Percentiles rank a stretch among this genome's conserved stretches.
Conservation (phyloP, 305 asterid species). For the Fraxinus nigra region DNA sequence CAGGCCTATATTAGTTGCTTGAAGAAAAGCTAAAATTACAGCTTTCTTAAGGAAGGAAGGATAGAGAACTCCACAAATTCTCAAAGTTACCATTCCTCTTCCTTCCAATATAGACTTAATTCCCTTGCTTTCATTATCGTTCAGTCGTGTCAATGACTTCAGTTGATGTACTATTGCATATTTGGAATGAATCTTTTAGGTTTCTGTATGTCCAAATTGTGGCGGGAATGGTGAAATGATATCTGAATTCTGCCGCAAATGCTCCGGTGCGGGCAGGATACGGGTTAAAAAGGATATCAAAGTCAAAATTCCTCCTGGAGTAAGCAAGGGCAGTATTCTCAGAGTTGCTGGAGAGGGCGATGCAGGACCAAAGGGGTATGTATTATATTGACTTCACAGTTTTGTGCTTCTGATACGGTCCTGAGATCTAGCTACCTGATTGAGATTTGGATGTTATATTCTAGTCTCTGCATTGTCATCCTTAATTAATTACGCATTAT, state of each 20-base stretch:
- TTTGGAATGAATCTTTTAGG: constrained; percentile 44
- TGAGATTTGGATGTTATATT: neutral
- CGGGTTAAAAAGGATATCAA: constrained; percentile 88
- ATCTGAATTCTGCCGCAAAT: constrained; percentile 91
- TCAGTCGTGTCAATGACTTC: neutral
- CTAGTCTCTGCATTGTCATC: neutral
- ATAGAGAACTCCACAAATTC: neutral
- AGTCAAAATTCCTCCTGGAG: constrained; percentile 99
- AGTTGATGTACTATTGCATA: constrained; percentile 8
- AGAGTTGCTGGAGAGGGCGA: constrained; percentile 99
- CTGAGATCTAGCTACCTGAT: constrained; percentile 15
- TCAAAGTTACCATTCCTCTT: neutral
- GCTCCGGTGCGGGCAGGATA: constrained; percentile 91
- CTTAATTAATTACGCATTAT: constrained; percentile 15
- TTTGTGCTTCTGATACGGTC: constrained; percentile 13
- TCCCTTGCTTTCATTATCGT: neutral
- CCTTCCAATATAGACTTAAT: neutral
- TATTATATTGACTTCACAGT: constrained; percentile 17
- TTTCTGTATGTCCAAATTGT: constrained; percentile 94
- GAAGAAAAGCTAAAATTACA: neutral
- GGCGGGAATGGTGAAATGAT: constrained; percentile 97
- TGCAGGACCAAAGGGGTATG: constrained; percentile 99
- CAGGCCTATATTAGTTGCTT: neutral
- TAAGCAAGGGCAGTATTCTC: constrained; percentile 94
- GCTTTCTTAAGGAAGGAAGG: neutral